Evolutionary conservation across 768 basidiomycete species (phyloP).

Genomic region (Epithele typhae): DNA sequence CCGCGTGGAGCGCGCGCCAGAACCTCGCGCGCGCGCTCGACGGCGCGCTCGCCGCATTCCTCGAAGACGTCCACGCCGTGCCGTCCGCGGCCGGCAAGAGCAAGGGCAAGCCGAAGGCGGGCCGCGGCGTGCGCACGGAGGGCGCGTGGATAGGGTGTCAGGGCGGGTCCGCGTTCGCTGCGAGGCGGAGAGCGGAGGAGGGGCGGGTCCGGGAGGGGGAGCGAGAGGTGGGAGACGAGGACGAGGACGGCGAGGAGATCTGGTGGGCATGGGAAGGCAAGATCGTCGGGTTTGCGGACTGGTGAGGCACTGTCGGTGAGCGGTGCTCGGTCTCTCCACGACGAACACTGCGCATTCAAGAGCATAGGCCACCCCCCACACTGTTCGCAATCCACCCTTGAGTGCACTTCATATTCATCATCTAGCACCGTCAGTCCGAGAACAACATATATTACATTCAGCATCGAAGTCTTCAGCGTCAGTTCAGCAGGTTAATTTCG

Average conservation of each 20-base stretch:
- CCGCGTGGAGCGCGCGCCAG: constrained; percentile 45
- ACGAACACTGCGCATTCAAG: no score
- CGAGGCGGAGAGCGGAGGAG: background rate
- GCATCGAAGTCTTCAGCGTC: no score
- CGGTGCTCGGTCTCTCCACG: no score
- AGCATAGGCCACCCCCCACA: no score
- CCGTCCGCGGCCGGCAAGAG: constrained; percentile 25
- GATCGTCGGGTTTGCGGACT: constrained; percentile 43
- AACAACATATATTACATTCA: no score
- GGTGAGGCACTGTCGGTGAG: no score
- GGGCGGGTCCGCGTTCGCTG: constrained; percentile 6
- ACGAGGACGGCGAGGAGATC: constrained; percentile 44
- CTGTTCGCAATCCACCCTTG: no score
- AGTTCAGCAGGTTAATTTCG: no score
- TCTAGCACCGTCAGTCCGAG: no score
- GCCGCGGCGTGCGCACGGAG: constrained; percentile 27
- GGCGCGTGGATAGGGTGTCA: constrained; percentile 38
- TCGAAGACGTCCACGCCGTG: constrained; percentile 22
- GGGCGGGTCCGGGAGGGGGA: background rate
- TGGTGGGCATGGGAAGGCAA: constrained; percentile 53
- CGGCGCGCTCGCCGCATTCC: constrained; percentile 30
- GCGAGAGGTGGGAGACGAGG: constrained; percentile 12
- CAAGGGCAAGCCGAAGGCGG: constrained; percentile 22
- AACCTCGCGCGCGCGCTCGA: constrained; percentile 36
- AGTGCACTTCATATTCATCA: no score